Evolutionary conservation across 2,329 filamentous ascomycete genomes (phyloP).

Genomic region (Byssothecium circinans): DNA sequence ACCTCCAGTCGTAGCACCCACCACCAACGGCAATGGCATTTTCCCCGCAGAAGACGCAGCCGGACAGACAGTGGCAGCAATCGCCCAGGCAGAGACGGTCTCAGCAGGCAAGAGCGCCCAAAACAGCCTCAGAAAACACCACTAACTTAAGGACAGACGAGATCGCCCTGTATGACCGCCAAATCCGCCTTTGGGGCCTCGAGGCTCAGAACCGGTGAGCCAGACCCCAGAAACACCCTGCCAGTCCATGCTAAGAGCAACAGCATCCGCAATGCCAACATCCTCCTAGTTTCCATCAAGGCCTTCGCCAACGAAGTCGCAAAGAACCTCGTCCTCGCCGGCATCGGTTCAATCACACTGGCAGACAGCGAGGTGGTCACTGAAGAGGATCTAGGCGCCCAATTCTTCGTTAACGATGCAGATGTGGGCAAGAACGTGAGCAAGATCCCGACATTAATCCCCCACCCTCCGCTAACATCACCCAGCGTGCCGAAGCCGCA

Average conservation of each 20-base stretch:
- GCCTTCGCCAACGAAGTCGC: conserved; percentile 92
- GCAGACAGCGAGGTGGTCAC: conserved; percentile 76
- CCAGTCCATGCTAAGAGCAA: conserved; percentile 7
- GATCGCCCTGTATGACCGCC: conserved; percentile 94
- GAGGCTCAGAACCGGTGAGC: conserved; percentile 77
- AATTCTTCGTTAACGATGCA: conserved; percentile 73
- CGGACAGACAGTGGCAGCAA: conserved; percentile 41
- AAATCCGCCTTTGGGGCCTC: conserved; percentile 96
- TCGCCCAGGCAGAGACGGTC: conserved; percentile 45
- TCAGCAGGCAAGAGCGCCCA: conserved; percentile 36
- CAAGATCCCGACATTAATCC: neutral
- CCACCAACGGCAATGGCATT: conserved; percentile 15
- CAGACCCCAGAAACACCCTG: neutral
- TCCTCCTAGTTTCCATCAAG: conserved; percentile 85
- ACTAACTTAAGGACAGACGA: conserved; percentile 64
- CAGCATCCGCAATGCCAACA: conserved; percentile 83
- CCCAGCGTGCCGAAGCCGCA: conserved; percentile 76
- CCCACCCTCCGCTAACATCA: neutral
- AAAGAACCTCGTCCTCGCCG: conserved; percentile 94
- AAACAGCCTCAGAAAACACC: conserved; percentile 1
- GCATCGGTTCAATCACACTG: conserved; percentile 86
- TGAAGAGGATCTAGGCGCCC: conserved; percentile 71
- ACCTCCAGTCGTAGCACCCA: conserved; percentile 4
- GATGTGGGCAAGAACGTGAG: conserved; percentile 73
- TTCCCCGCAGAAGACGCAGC: conserved; percentile 38